Percentiles rank a stretch among this genome's conserved stretches.
Conservation (phyloP, 2,329 filamentous ascomycete species). For the Colletotrichum paranaense region DNA sequence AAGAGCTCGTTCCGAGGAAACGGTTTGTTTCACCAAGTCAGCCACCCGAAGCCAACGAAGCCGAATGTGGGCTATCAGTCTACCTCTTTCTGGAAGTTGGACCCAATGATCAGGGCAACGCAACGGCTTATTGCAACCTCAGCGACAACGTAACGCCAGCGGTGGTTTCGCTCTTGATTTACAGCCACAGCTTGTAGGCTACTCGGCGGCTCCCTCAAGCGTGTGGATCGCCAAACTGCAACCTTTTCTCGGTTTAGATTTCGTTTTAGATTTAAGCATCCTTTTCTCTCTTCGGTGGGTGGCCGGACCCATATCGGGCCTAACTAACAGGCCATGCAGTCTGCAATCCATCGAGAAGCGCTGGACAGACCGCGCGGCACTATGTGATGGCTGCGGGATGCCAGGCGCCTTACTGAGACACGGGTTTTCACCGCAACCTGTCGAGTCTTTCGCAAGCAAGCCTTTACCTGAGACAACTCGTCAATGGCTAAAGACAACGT, state of each 20-base stretch:
- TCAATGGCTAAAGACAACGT: background rate
- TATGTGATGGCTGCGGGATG: conserved; percentile 7
- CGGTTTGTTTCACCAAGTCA: conserved; percentile 23
- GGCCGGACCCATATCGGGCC: conserved; percentile 3
- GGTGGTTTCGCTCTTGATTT: conserved; percentile 19
- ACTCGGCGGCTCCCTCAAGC: background rate
- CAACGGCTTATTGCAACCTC: conserved; percentile 12
- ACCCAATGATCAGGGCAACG: conserved; percentile 12
- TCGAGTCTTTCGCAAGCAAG: background rate
- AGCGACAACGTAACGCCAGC: conserved; percentile 23
- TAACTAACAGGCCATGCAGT: background rate
- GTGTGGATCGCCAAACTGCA: conserved; percentile 18
- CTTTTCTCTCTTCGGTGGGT: background rate
- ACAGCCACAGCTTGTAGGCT: conserved; percentile 10
- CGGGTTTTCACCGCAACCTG: background rate
- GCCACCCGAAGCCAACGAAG: conserved; percentile 8
- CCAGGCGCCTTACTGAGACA: background rate
- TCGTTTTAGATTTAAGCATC: conserved; percentile 27
- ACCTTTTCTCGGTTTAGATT: conserved; percentile 26
- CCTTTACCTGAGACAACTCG: conserved; percentile 13
- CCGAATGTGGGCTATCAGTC: background rate
- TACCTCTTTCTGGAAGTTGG: background rate
- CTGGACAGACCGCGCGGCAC: conserved; percentile 27
- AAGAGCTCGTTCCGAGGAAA: background rate
- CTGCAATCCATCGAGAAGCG: conserved; percentile 22